Evolutionary conservation across 371 early-diverging fungal species (phyloP), one percentile per base, ranked within the genome.

Genomic region (Conidiobolus incongruus): DNA sequence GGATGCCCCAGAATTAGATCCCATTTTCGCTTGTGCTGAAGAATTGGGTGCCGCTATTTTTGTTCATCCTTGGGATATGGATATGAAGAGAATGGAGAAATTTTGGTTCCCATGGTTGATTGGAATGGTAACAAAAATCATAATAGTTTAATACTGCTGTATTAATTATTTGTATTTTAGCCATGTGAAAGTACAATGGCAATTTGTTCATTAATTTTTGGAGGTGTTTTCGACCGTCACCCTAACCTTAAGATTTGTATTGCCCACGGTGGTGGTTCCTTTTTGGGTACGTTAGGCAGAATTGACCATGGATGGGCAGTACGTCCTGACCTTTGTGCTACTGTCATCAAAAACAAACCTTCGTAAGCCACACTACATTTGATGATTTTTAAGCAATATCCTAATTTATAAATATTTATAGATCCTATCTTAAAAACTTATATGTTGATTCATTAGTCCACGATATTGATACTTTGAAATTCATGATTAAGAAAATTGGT

Each of bases 61-160:
- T 62, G 59, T 77, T 23, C 77, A 77, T 46, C 77, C 78, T 6
- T 77, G 78, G 78, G 75, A 72, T 49, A 74, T 75, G 71, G 67
- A 68, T 35, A 55, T 44, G 51, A 68, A 63, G 41, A 58, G 76
- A 20, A 68, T 64, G 70, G 61, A 63, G 35, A 76, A 76, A 46
- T 77, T 72, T 54, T 77, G 78, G 78, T 73, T 70, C 54, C 77
- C 78, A 4, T 77, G 78, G 64, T 53, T 76, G 29, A 58, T 77
- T n/a, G 70, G 73, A 12, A 77, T 76, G 63, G 51, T 46, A 50
- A 19, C 12, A 35, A 31, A 19, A 2, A 13, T 17, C 3, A 16
- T 48, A 36, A 21, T 19, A 15, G 26, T 22, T 2, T 1, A 1
- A 16, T 33, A n/a, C 20, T 15, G 12, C 13, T 17, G 15, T 30